A percentile compares a stretch with the other conserved stretches of the same genome.
Evolutionary conservation across 139 green algal species (phyloP).

Genomic region (Coccomyxa sp.): DNA sequence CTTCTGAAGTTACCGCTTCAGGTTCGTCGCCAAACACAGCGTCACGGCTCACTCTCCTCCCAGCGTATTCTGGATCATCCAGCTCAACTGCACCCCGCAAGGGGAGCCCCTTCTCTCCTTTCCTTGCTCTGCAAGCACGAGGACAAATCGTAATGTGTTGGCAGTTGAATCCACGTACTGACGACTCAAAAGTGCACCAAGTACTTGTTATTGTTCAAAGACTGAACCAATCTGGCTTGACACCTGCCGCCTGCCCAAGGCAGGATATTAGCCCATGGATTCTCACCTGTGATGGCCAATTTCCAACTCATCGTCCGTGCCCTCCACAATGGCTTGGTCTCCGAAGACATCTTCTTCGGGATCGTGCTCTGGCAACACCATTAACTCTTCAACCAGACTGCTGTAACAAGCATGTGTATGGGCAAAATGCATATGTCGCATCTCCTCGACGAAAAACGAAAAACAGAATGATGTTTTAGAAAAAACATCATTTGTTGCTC

Average conservation of each 20-base stretch:
- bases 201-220: neutral
- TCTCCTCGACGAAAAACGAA: neutral
- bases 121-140: neutral
- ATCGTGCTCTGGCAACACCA: conserved; percentile 24
- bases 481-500: too few species aligned
- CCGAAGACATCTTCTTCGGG: conserved; percentile 27
- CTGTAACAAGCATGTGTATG: neutral
- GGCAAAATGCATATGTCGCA: too few species aligned
- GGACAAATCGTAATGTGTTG: neutral
- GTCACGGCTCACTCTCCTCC: neutral
- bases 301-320: conserved; percentile 27
- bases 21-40: neutral
- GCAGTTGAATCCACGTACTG: neutral
- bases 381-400: neutral
- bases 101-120: neutral
- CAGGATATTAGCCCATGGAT: neutral
- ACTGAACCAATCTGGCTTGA: neutral
- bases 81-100: neutral
- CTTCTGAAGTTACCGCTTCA: neutral
- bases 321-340: conserved; percentile 15
- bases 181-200: neutral
- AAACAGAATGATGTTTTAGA: neutral
- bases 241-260: too few species aligned
- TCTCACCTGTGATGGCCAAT: too few species aligned
- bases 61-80: neutral